These are phyloP conservation scores for Clavispora vitiphila DNA, from an alignment of 805 yeast species.

Conservation along the genomic window DNA sequence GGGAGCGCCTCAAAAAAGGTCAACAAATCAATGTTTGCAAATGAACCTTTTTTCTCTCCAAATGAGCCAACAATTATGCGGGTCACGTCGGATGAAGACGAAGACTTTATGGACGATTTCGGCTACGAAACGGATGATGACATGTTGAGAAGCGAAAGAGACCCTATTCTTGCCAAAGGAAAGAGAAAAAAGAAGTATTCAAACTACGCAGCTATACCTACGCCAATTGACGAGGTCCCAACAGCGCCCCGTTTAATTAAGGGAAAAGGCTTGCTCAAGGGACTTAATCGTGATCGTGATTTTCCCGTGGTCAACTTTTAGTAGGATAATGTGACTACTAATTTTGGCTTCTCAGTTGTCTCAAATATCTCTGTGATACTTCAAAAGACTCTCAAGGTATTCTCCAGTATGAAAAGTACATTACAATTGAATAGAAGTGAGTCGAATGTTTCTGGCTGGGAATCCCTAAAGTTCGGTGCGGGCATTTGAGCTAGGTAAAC, in stretches of 20 bases:
- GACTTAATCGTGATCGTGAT: constrained; percentile 18
- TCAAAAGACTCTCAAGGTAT: too few relatives aligned
- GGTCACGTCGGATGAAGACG: constrained; percentile 31
- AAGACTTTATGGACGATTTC: constrained; percentile 25
- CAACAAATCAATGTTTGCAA: not conserved
- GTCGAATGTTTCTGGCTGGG: not conserved
- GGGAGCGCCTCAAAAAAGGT: constrained; percentile 2
- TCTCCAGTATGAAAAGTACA: too few relatives aligned
- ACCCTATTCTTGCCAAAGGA: constrained; percentile 25
- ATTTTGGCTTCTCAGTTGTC: too few relatives aligned
- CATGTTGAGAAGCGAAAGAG: constrained; percentile 26
- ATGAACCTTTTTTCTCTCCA: constrained; percentile 8
- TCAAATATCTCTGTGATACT: too few relatives aligned
- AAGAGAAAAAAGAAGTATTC: constrained; percentile 7
- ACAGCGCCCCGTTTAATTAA: constrained; percentile 25
- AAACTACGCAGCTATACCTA: not conserved
- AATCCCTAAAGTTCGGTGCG: not conserved
- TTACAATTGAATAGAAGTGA: too few relatives aligned
- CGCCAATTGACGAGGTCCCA: constrained; percentile 9
- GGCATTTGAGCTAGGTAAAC: not conserved
- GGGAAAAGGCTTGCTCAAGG: constrained; percentile 15
- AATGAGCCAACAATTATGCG: constrained; percentile 33
- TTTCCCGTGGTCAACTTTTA: constrained; percentile 11
- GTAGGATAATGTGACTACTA: too few relatives aligned
- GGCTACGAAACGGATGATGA: constrained; percentile 44